Percentiles rank a stretch among this genome's conserved stretches.
Evolutionary conservation across 495 filamentous ascomycete species (phyloP).

Genomic region (Extremus antarcticus): DNA sequence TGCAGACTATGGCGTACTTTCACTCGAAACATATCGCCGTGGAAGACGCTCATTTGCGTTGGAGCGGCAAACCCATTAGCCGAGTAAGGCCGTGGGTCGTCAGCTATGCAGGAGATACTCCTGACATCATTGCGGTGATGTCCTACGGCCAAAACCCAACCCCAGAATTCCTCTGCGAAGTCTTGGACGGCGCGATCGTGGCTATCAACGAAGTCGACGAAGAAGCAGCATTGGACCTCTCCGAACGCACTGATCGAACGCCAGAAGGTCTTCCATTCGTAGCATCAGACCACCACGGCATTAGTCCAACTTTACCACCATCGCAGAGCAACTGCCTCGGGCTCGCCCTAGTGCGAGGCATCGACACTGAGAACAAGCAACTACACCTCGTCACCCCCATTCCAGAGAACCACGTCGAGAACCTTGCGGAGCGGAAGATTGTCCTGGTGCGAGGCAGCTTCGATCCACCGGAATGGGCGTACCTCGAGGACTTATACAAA

Average conservation of each 20-base stretch:
- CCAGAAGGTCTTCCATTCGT: slow-evolving; percentile 19
- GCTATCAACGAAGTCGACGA: slow-evolving; percentile 43
- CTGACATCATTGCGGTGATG: slow-evolving; percentile 43
- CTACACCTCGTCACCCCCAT: slow-evolving; percentile 47
- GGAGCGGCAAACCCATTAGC: slow-evolving; percentile 40
- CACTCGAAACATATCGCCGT: slow-evolving; percentile 14
- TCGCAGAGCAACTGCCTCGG: slow-evolving; percentile 32
- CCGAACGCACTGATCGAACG: slow-evolving; percentile 1
- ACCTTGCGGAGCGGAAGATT: slow-evolving; percentile 4
- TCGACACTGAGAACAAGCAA: slow-evolving; percentile 35
- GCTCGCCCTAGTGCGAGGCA: slow-evolving; percentile 44
- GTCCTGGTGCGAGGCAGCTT: slow-evolving; percentile 49
- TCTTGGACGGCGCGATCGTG: slow-evolving; percentile 49
- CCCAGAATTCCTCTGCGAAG: slow-evolving; percentile 38
- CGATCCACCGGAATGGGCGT: slow-evolving; percentile 49
- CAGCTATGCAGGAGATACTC: slow-evolving; percentile 40
- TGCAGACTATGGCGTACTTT: slow-evolving; percentile 78
- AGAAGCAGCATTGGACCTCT: background rate
- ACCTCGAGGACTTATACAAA: slow-evolving; percentile 38
- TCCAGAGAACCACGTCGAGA: slow-evolving; percentile 10
- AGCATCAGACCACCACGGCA: slow-evolving; percentile 1
- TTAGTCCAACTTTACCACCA: slow-evolving; percentile 31
- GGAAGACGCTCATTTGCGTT: slow-evolving; percentile 37
- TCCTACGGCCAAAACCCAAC: slow-evolving; percentile 40
- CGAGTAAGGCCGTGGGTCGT: slow-evolving; percentile 43